Conservation (phyloP, 1,139 yeast species). For the Magnusiomyces tetraspermus region DNA sequence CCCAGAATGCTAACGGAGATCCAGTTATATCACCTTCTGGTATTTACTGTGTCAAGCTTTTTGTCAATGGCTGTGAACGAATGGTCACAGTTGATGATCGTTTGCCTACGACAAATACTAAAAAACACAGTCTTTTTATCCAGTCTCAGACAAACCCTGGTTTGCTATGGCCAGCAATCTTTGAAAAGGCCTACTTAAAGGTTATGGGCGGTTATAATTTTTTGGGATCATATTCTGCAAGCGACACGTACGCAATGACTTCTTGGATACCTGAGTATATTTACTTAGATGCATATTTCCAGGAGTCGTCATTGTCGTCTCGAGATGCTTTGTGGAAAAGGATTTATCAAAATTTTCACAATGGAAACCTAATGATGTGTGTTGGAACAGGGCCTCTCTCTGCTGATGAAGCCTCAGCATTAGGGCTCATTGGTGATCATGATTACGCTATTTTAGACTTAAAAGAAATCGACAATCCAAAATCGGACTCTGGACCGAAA, state of each 20-base stretch:
- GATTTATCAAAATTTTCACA: constrained; percentile 28
- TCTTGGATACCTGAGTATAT: constrained; percentile 72
- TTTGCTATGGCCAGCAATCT: constrained; percentile 57
- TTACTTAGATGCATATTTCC: constrained; percentile 28
- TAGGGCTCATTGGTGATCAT: constrained; percentile 49
- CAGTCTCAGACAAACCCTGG: constrained; percentile 37
- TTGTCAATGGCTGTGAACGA: constrained; percentile 54
- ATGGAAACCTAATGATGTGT: constrained; percentile 43
- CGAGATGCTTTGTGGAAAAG: constrained; percentile 33
- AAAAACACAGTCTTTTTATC: constrained; percentile 27
- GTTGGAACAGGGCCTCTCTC: constrained; percentile 57
- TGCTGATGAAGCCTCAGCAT: constrained; percentile 32
- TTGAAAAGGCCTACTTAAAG: constrained; percentile 69
- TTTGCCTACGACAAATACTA: constrained; percentile 32
- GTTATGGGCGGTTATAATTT: constrained; percentile 57
- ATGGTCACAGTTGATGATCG: constrained; percentile 43
- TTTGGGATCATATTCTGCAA: constrained; percentile 68
- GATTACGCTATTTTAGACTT: constrained; percentile 53
- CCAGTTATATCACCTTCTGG: constrained; percentile 23
- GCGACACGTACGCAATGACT: constrained; percentile 55
- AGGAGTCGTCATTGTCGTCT: constrained; percentile 22
- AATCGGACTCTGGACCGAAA: constrained; percentile 14
- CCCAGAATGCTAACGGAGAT: constrained; percentile 19
- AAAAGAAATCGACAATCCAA: constrained; percentile 14
- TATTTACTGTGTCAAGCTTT: constrained; percentile 37